Evolutionary conservation across 2,329 filamentous ascomycete species (phyloP), one percentile per base, ranked within the genome.

Genomic region (Monosporascus sp.): DNA sequence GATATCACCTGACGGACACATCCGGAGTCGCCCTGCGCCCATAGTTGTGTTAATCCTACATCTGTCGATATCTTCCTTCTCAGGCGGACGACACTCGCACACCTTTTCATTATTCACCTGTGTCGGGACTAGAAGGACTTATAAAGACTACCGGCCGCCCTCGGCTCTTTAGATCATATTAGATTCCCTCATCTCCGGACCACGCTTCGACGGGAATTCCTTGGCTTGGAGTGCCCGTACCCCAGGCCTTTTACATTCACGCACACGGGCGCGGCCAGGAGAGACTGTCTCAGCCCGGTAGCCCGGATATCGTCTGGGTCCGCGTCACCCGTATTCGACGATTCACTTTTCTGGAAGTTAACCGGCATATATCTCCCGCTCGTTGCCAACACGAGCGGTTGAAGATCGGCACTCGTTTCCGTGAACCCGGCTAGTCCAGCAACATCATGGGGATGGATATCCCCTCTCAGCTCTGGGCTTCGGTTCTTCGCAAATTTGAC

Each of bases 401-500:
- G 31, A 34, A 34, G 31, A 34, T 14, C 9, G 31, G 31, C 31
- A 34, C 31, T 34, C 31, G 31, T 14, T 34, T 14, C 31, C 31
- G 31, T 34, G 31, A 34, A 34, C 31, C 9, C 31, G 31, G 9
- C 14, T 44, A 44, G 20, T 17, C 41, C 5, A 44, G n/a, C 18
- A 24, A 15, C 48, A 37, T 42, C 27, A 55, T 45, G 52, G 61
- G 49, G 37, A 66, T 66, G 63, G 60, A 54, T 36, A 55, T 58
- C 24, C 49, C 55, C 41, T 51, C 51, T 44, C 47, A 51, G 25
- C 27, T 60, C 20, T 57, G 57, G 52, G 52, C 52, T 42, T 38
- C 59, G 31, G 37, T 48, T 22, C 48, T 62, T 54, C 58, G 68
- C 37, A 60, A 58, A 48, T 57, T 68, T 52, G 65, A 67, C 51